Base-by-base conservation (phyloP, 2,329 filamentous ascomycete species). In the Ciborinia camelliae region DNA sequence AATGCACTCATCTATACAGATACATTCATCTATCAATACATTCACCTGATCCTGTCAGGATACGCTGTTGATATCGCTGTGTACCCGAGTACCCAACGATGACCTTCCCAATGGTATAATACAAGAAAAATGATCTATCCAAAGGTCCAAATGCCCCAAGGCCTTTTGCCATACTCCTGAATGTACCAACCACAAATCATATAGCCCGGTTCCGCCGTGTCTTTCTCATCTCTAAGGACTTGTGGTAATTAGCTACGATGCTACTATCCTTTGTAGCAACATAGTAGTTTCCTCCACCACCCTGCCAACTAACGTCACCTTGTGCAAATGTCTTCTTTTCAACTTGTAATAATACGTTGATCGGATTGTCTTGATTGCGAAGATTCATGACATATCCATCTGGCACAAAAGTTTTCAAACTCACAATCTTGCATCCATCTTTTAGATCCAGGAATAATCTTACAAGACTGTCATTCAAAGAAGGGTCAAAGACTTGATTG, bases 401-500 rank as follows among this genome's bases (percentile, higher is more conserved):
- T 51, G 91, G 87, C 18, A 95, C 91, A 75, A 99, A 99, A 1
- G 90, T 92, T 78, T 95, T 96, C 66, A 99, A 83, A 60, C 92
- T 97, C 50, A 98, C 89, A 64, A 99, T 90, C 76, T 90, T 90
- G 77, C 90, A 93, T 3, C 94, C 94, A 63, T 90, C 84, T 78
- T 97, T 98, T 68, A 98, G 81, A 73, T 99, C 95, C 66, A 99
- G 80, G 73, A 99, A 98, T 80, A 96, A 91, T 71, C 91, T 87
- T 70, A 94, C 86, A 53, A 99, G 81, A 67, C 87, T 86, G 73
- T 91, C 89, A 77, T 98, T 99, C 63, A 97, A 84, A 71, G 89
- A 84, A 18, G 93, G 89, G 7, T 89, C 93, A 77, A 99, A 99
- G 2, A 92, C 95, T 78, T 98, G 93, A 78, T 99, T 99, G 81